Conservation (phyloP, 495 filamentous ascomycete species). For the Penicillium silybi region DNA sequence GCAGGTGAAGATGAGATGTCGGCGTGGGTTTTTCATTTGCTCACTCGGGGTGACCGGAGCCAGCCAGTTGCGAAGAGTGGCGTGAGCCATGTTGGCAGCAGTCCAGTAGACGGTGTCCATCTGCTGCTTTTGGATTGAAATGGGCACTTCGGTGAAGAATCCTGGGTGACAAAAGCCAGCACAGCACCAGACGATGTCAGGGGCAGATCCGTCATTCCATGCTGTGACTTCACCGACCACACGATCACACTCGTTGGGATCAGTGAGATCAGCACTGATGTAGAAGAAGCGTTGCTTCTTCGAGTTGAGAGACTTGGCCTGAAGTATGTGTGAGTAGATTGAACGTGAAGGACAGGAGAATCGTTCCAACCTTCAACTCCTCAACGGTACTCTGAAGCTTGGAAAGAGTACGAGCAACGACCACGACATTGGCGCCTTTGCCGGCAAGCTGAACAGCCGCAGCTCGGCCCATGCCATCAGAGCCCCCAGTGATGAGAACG, state of each 20-base stretch:
- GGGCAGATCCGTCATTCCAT: slow-evolving; percentile 75
- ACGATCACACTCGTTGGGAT: slow-evolving; percentile 58
- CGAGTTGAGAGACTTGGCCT: slow-evolving; percentile 58
- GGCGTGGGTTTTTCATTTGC: slow-evolving; percentile 39
- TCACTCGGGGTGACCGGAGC: slow-evolving; percentile 29
- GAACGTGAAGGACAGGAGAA: background rate
- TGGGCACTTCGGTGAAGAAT: slow-evolving; percentile 70
- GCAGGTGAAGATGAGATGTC: slow-evolving; percentile 86
- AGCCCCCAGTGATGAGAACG: slow-evolving; percentile 84
- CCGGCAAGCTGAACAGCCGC: slow-evolving; percentile 67
- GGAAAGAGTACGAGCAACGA: slow-evolving; percentile 70
- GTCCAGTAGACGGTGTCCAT: slow-evolving; percentile 94
- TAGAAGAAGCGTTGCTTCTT: slow-evolving; percentile 72
- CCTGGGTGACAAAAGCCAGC: slow-evolving; percentile 73
- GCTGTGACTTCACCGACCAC: slow-evolving; percentile 67
- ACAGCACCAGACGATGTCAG: slow-evolving; percentile 90
- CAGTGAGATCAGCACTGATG: slow-evolving; percentile 79
- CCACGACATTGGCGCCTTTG: slow-evolving; percentile 82
- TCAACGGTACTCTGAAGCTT: slow-evolving; percentile 73
- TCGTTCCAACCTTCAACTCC: slow-evolving; percentile 53
- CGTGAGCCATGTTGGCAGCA: slow-evolving; percentile 79
- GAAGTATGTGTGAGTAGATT: slow-evolving; percentile 11
- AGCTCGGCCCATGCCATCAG: slow-evolving; percentile 83
- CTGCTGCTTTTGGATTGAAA: slow-evolving; percentile 64
- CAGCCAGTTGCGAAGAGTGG: slow-evolving; percentile 48